phyloP scores from a whole-genome alignment of 2,329 filamentous ascomycete species.

The Cladosporium sp. region DNA sequence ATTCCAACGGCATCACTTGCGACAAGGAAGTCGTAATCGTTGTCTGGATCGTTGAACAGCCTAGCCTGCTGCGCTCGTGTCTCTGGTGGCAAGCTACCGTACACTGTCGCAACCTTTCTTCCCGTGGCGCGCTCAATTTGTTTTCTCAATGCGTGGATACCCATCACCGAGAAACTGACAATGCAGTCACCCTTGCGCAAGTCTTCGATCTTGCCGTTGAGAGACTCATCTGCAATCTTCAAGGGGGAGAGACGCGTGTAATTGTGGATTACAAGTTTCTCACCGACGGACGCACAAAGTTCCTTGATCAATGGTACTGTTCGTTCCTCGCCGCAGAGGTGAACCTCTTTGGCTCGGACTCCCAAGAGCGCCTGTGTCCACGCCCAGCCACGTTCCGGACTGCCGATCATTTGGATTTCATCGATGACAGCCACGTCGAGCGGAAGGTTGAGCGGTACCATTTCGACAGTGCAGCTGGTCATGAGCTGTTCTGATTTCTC shows the following conservation, averaged over 20 bases:
- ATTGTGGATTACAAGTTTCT: slow-evolving; percentile 76
- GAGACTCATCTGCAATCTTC: slow-evolving; percentile 62
- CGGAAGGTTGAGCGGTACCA: slow-evolving; percentile 65
- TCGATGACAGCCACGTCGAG: slow-evolving; percentile 93
- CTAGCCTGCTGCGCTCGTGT: slow-evolving; percentile 88
- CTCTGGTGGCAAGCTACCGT: slow-evolving; percentile 88
- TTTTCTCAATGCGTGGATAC: slow-evolving; percentile 76
- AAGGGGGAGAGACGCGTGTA: slow-evolving; percentile 85
- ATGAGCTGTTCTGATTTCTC: slow-evolving; percentile 45
- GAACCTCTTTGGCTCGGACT: slow-evolving; percentile 82
- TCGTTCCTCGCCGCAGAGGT: slow-evolving; percentile 88
- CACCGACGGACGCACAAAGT: slow-evolving; percentile 76
- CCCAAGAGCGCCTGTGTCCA: slow-evolving; percentile 93
- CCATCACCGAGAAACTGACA: slow-evolving; percentile 80
- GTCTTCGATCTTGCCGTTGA: slow-evolving; percentile 64
- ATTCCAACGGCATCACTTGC: slow-evolving; percentile 97
- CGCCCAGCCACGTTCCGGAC: slow-evolving; percentile 79
- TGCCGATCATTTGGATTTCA: slow-evolving; percentile 96
- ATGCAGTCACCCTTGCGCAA: slow-evolving; percentile 89
- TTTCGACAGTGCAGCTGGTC: slow-evolving; percentile 93
- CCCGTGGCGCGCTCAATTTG: slow-evolving; percentile 76
- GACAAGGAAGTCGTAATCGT: slow-evolving; percentile 91
- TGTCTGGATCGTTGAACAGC: slow-evolving; percentile 92
- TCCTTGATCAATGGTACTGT: slow-evolving; percentile 76
- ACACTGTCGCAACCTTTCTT: slow-evolving; percentile 85